phyloP scores from a whole-genome alignment of 371 early-diverging fungal genomes.

The Mucor lusitanicus region DNA sequence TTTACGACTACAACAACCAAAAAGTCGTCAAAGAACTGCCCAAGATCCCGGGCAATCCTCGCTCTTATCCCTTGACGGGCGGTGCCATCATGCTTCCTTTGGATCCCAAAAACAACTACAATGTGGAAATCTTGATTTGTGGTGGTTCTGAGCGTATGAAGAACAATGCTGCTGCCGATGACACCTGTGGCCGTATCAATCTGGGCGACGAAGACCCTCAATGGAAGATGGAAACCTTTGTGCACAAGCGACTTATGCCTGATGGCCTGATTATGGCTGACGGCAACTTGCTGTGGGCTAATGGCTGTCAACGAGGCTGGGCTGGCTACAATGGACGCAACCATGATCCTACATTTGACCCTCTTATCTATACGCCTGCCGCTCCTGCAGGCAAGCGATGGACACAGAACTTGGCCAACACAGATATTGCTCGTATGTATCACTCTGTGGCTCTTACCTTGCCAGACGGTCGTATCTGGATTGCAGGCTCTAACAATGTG shows the following conservation, averaged over 20 bases:
- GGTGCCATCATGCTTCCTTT: conserved; percentile 65
- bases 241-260: conserved; percentile 63
- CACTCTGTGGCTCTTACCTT: conserved; percentile 69
- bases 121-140: conserved; percentile 62
- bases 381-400: conserved; percentile 52
- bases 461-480: conserved; percentile 60
- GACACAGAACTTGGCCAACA: conserved; percentile 44
- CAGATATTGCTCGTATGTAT: conserved; percentile 71
- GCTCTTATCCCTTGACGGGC: conserved; percentile 67
- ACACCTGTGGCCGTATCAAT: conserved; percentile 62
- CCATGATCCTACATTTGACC: conserved; percentile 59
- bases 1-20: conserved; percentile 56
- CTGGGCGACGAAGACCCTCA: conserved; percentile 47
- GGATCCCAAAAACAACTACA: conserved; percentile 60
- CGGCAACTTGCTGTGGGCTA: conserved; percentile 61
- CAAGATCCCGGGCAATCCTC: conserved; percentile 56
- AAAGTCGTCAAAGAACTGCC: conserved; percentile 54
- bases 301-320: conserved; percentile 66
- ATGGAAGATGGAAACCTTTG: conserved; percentile 66
- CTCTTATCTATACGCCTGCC: conserved; percentile 59
- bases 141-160: conserved; percentile 57
- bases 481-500: conserved; percentile 52
- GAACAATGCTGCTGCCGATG: conserved; percentile 42
- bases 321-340: conserved; percentile 59
- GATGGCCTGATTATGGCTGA: conserved; percentile 64